phyloP scores from a whole-genome alignment of 352 stramenopile genomes.

The Blastocystis sp. region DNA sequence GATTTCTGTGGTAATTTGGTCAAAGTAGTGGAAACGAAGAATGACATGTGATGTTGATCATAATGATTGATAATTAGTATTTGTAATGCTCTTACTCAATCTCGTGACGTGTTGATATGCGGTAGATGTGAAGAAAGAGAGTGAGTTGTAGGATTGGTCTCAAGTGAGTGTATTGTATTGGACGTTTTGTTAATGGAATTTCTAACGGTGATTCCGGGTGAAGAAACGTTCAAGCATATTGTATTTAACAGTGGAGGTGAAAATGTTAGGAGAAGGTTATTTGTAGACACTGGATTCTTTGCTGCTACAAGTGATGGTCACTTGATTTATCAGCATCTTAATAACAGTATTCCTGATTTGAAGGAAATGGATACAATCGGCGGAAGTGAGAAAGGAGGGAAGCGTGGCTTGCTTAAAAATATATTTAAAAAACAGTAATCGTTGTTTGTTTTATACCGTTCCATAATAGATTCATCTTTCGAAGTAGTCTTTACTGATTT shows the following conservation, averaged over 20 bases:
- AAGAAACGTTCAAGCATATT: not conserved
- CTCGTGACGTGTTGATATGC: not conserved
- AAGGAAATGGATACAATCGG: not conserved
- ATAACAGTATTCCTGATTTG: not conserved
- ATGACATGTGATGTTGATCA: not conserved
- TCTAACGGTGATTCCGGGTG: not conserved
- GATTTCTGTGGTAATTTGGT: not conserved
- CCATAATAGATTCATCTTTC: not conserved
- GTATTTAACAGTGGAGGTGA: not conserved
- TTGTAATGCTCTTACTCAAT: not conserved
- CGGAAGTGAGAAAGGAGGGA: not conserved
- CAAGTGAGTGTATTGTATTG: not conserved
- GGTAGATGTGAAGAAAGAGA: not conserved
- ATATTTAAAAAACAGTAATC: not conserved
- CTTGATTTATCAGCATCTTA: conserved; percentile 39
- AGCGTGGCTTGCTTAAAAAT: not conserved
- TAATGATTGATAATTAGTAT: not conserved
- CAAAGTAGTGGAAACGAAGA: not conserved
- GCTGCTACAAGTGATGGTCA: not conserved
- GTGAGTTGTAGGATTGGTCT: not conserved
- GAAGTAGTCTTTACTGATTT: not conserved
- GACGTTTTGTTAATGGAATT: not conserved
- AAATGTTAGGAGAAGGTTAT: not conserved
- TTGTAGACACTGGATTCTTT: conserved; percentile 44
- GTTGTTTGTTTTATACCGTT: not conserved